These are phyloP conservation scores for Fulvia fulva DNA, from an alignment of 2,329 filamentous ascomycete genomes.

Conservation along the genomic window DNA sequence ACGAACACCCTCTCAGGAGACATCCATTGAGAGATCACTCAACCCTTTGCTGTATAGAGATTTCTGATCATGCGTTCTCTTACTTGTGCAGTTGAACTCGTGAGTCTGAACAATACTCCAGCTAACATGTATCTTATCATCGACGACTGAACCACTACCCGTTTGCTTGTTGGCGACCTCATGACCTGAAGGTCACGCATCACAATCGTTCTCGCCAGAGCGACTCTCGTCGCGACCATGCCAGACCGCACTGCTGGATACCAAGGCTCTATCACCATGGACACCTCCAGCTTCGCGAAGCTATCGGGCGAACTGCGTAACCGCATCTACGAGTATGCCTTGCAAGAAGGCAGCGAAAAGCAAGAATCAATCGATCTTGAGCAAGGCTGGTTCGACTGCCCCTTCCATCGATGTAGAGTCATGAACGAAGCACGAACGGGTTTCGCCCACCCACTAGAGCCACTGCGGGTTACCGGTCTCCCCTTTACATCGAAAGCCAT, in stretches of 20 bases:
- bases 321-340: slow-evolving; percentile 15
- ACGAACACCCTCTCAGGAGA: neutral
- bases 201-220: neutral
- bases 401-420: slow-evolving; percentile 7
- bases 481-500: slow-evolving; percentile 16
- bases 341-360: slow-evolving; percentile 9
- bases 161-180: neutral
- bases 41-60: neutral
- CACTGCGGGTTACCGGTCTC: slow-evolving; percentile 11
- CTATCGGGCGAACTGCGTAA: slow-evolving; percentile 14
- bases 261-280: neutral
- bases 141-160: neutral
- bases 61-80: neutral
- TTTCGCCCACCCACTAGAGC: neutral
- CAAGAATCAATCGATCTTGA: slow-evolving; percentile 12
- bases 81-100: neutral
- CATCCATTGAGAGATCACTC: neutral
- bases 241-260: neutral
- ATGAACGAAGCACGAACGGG: slow-evolving; percentile 4
- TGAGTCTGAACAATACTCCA: neutral
- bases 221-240: neutral
- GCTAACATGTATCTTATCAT: neutral
- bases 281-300: slow-evolving; percentile 5
- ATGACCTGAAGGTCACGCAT: neutral
- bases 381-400: slow-evolving; percentile 12